phyloP scores from a whole-genome alignment of 2,329 filamentous ascomycete genomes.

The Aspergillus carbonarius region DNA sequence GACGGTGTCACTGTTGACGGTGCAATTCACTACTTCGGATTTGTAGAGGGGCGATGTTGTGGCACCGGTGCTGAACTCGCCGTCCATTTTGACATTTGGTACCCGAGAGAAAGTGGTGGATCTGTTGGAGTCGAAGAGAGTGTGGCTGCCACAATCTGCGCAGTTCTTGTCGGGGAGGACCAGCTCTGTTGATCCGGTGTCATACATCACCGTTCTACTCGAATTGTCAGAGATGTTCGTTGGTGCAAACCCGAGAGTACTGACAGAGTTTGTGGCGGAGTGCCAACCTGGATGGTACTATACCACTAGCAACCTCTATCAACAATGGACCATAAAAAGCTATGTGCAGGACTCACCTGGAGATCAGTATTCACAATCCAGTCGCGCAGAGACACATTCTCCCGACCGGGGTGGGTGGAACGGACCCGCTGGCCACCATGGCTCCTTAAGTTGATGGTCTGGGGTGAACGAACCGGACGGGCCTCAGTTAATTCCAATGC shows the following conservation, averaged over 20 bases:
- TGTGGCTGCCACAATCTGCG: not conserved
- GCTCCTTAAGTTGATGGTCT: not conserved
- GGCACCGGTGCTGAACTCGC: not conserved
- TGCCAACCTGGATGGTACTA: not conserved
- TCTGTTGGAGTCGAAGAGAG: not conserved
- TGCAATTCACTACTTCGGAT: not conserved
- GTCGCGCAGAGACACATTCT: not conserved
- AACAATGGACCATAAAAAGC: not conserved
- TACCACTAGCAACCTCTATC: not conserved
- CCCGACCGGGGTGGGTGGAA: not conserved
- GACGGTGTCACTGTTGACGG: not conserved
- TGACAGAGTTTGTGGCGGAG: not conserved
- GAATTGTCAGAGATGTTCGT: not conserved
- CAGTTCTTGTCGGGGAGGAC: not conserved
- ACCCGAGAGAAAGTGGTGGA: not conserved
- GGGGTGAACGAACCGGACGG: not conserved
- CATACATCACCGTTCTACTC: not conserved
- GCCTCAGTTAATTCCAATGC: not conserved
- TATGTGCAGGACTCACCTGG: not conserved
- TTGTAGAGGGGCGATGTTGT: not conserved
- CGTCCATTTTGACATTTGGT: not conserved
- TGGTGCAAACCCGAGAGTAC: not conserved
- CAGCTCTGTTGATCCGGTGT: not conserved
- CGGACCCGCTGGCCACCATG: not conserved
- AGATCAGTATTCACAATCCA: not conserved